Conservation (phyloP, 305 asterid genomes). For the Withania somnifera region DNA sequence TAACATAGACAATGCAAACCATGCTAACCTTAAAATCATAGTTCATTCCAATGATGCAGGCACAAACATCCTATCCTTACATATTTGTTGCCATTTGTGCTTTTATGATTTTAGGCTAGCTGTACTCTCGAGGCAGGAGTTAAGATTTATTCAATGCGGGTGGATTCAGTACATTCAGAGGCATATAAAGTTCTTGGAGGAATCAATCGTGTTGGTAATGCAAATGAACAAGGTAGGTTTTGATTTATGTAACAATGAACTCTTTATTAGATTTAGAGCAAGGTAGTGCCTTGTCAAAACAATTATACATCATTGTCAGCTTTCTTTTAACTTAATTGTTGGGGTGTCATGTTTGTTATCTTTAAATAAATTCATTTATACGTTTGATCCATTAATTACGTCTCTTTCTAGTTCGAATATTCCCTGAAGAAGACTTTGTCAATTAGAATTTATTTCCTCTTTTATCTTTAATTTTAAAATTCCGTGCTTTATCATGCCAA, state of each 20-base stretch:
- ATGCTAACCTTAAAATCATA: background rate
- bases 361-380: background rate
- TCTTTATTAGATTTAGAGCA: background rate
- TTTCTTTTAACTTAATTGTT: background rate
- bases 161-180: conserved; percentile 91
- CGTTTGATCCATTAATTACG: background rate
- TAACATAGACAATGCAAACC: background rate
- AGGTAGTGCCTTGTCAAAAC: background rate
- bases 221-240: conserved; percentile 54
- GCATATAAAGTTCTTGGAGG: conserved; percentile 98
- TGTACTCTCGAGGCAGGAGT: conserved; percentile 99
- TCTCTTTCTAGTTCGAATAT: background rate
- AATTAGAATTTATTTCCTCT: background rate
- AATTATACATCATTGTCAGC: background rate
- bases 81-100: background rate
- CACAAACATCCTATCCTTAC: background rate
- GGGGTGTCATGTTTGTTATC: background rate
- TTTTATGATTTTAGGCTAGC: conserved; percentile 56
- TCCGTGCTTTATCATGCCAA: background rate
- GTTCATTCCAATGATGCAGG: background rate
- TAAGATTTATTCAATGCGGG: conserved; percentile 94
- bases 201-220: conserved; percentile 88
- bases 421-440: background rate
- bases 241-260: conserved; percentile 1
- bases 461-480: background rate